Conservation (phyloP, 2,329 filamentous ascomycete genomes). For the Purpureocillium lavendulum region DNA sequence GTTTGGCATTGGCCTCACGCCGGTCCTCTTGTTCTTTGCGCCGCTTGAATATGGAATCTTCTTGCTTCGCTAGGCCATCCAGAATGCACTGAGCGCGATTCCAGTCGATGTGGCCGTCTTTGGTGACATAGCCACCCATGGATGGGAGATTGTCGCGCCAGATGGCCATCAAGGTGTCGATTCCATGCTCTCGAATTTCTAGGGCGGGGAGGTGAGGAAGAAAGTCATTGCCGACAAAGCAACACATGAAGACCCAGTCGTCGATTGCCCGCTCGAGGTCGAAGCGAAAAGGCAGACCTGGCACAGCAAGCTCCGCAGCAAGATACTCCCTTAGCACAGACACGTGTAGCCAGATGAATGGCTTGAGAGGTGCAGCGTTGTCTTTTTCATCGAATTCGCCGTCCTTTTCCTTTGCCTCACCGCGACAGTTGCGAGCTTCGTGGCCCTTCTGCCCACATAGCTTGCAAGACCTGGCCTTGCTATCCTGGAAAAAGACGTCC, state of each 20-base stretch:
- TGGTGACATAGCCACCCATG: constrained; percentile 95
- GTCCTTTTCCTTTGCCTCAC: constrained; percentile 67
- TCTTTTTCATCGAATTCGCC: constrained; percentile 79
- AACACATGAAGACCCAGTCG: constrained; percentile 99
- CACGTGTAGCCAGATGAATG: constrained; percentile 97
- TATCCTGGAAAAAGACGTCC: constrained; percentile 90
- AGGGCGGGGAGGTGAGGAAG: constrained; percentile 93
- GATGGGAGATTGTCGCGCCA: constrained; percentile 87
- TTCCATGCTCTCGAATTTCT: constrained; percentile 94
- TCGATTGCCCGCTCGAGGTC: constrained; percentile 91
- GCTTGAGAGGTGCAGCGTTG: constrained; percentile 63
- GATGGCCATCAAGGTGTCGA: constrained; percentile 91
- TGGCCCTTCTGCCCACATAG: constrained; percentile 91
- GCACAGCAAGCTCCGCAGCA: constrained; percentile 78
- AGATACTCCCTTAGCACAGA: constrained; percentile 87
- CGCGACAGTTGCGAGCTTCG: constrained; percentile 76
- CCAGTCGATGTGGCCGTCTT: constrained; percentile 87
- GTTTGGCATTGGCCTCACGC: constrained; percentile 69
- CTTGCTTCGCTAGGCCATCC: constrained; percentile 79
- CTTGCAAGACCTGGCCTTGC: constrained; percentile 72
- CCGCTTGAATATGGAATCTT: constrained; percentile 86
- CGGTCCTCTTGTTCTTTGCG: constrained; percentile 81
- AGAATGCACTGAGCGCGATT: constrained; percentile 81
- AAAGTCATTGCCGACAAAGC: constrained; percentile 98
- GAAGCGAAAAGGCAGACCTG: constrained; percentile 76